Evolutionary conservation across 1,284 basidiomycete genomes (phyloP).

Genomic region (Ustilago hordei): DNA sequence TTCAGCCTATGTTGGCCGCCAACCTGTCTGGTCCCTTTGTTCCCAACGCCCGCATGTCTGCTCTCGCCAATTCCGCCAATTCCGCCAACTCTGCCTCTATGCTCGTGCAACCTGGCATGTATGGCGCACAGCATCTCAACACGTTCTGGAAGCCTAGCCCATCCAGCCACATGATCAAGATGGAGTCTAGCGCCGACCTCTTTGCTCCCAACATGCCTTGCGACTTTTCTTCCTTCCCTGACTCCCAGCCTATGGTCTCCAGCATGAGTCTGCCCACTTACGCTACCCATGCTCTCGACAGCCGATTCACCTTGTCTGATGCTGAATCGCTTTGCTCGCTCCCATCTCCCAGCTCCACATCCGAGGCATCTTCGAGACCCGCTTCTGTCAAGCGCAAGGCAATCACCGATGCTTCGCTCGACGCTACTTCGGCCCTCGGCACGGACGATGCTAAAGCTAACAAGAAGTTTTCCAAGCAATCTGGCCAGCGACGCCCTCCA

Average conservation of each 20-base stretch:
- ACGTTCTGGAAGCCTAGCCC: slow-evolving; percentile 28
- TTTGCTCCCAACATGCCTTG: slow-evolving; percentile 18
- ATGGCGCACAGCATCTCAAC: slow-evolving; percentile 28
- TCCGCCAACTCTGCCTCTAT: slow-evolving; percentile 8
- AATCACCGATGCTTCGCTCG: slow-evolving; percentile 18
- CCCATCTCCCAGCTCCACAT: slow-evolving; percentile 38
- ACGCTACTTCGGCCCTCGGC: slow-evolving; percentile 13
- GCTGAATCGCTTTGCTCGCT: slow-evolving; percentile 32
- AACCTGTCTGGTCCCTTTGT: slow-evolving; percentile 19
- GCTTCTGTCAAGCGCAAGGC: slow-evolving; percentile 36
- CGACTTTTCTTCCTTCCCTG: slow-evolving; percentile 19
- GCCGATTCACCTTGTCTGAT: slow-evolving; percentile 38
- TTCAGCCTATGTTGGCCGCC: slow-evolving; percentile 26
- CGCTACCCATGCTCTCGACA: slow-evolving; percentile 28
- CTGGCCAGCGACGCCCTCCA: slow-evolving; percentile 56
- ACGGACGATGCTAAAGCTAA: slow-evolving; percentile 15
- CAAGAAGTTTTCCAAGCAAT: slow-evolving; percentile 25
- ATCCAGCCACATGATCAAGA: slow-evolving; percentile 32
- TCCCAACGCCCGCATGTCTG: slow-evolving; percentile 5
- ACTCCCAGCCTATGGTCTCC: slow-evolving; percentile 35
- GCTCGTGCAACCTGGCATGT: slow-evolving; percentile 31
- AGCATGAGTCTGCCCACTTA: slow-evolving; percentile 44
- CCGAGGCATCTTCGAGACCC: slow-evolving; percentile 28
- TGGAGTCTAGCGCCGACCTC: slow-evolving; percentile 29
- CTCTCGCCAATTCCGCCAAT: background rate